Evolutionary conservation across 176 grass and related monocot genomes (phyloP).

Genomic region (Paspalum notatum): DNA sequence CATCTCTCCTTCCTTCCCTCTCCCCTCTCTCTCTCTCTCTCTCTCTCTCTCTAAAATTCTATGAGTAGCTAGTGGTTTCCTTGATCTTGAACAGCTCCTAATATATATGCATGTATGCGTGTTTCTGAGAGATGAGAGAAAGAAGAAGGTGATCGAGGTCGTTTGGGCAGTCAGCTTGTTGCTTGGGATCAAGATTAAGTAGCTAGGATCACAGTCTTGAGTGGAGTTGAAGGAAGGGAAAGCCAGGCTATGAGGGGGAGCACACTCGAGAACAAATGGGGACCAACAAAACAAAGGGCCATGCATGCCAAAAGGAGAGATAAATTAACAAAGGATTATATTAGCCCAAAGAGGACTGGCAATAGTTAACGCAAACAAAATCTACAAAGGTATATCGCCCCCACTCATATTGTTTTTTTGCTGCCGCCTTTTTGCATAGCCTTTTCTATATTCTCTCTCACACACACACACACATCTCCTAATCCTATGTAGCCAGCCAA

Average conservation of each 20-base stretch:
- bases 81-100: conserved; percentile 13
- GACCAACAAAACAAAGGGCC: conserved; percentile 50
- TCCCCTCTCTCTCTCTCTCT: no score
- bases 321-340: conserved; percentile 49
- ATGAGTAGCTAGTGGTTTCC: no score
- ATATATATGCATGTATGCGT: not conserved
- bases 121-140: conserved; percentile 1
- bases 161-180: conserved; percentile 4
- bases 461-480: not conserved
- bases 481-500: conserved; percentile 39
- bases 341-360: conserved; percentile 45
- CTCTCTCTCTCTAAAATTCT: no score
- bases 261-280: conserved; percentile 63
- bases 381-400: conserved; percentile 49
- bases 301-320: conserved; percentile 46
- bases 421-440: conserved; percentile 49
- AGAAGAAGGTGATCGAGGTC: conserved; percentile 9
- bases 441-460: conserved; percentile 45
- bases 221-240: conserved; percentile 92
- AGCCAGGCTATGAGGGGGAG: conserved; percentile 47
- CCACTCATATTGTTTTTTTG: conserved; percentile 48
- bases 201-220: conserved; percentile 51
- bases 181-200: conserved; percentile 42
- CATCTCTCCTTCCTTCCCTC: conserved; percentile 30
- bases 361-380: conserved; percentile 52